Percentiles rank a stretch among this genome's conserved stretches.
phyloP scores from a whole-genome alignment of 352 stramenopile species.

The Pythium aristosporum region DNA sequence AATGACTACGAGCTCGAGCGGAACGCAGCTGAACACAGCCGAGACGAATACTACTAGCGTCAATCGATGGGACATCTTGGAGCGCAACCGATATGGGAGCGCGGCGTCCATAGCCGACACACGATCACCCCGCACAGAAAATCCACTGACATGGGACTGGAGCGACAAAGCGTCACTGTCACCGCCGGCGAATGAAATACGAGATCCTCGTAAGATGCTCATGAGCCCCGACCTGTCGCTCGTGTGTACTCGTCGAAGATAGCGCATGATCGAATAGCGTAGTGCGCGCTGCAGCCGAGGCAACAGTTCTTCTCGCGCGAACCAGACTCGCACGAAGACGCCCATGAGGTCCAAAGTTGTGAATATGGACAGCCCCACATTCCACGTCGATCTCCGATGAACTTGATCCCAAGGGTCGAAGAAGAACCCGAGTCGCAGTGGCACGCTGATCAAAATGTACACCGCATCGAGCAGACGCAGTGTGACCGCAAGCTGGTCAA shows the following conservation, averaged over 20 bases:
- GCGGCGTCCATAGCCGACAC: conserved; percentile 19
- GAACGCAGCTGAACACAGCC: conserved; percentile 33
- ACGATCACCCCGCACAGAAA: conserved; percentile 10
- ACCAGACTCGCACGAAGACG: conserved; percentile 1
- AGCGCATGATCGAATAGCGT: conserved; percentile 1
- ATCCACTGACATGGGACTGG: conserved; percentile 11
- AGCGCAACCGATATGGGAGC: conserved; percentile 8
- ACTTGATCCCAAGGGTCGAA: conserved; percentile 39
- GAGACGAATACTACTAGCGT: neutral
- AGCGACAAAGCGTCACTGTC: conserved; percentile 15
- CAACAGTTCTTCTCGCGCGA: conserved; percentile 3
- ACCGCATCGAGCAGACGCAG: conserved; percentile 31
- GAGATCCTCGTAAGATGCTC: conserved; percentile 18
- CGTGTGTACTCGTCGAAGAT: conserved; percentile 16
- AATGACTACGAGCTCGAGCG: conserved; percentile 37
- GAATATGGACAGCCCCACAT: conserved; percentile 26
- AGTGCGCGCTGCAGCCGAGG: conserved; percentile 5
- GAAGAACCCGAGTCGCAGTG: conserved; percentile 40
- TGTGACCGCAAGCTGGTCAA: neutral
- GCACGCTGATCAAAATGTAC: conserved; percentile 33
- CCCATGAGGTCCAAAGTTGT: conserved; percentile 26
- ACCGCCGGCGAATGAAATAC: neutral
- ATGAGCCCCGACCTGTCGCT: conserved; percentile 13
- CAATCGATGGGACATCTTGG: conserved; percentile 2
- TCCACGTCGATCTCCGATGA: conserved; percentile 19